A percentile compares a stretch with the other conserved stretches of the same genome.
These are phyloP conservation scores for Infundibulicybe gibba DNA, from an alignment of 768 basidiomycete species.

Conservation along the genomic window DNA sequence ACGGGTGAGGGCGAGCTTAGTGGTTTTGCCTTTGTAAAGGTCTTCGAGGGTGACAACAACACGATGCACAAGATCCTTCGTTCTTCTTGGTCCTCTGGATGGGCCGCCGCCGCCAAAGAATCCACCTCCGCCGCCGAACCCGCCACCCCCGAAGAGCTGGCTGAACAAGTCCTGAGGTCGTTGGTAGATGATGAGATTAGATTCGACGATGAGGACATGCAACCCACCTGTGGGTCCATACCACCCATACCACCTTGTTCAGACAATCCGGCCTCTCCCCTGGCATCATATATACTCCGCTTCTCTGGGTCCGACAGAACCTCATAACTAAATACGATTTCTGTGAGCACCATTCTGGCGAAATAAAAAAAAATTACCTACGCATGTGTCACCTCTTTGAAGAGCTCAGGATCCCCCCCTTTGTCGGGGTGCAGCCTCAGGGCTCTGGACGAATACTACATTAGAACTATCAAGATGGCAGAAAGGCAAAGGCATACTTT, in stretches of 20 bases:
- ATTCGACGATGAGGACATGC: background rate
- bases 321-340: slow-evolving; percentile 64
- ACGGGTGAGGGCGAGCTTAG: slow-evolving; percentile 94
- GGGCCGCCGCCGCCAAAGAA: slow-evolving; percentile 61
- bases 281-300: slow-evolving; percentile 79
- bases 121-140: slow-evolving; percentile 66
- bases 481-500: slow-evolving; percentile 47
- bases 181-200: slow-evolving; percentile 1
- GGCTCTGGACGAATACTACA: slow-evolving; percentile 46
- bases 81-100: slow-evolving; percentile 79
- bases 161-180: slow-evolving; percentile 83
- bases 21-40: slow-evolving; percentile 97
- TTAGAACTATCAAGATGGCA: slow-evolving; percentile 4
- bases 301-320: slow-evolving; percentile 86
- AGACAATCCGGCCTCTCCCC: slow-evolving; percentile 88
- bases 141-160: slow-evolving; percentile 84
- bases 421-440: slow-evolving; percentile 88
- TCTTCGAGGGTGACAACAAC: slow-evolving; percentile 97
- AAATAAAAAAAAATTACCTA: slow-evolving; percentile 37
- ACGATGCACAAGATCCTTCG: slow-evolving; percentile 97
- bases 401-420: slow-evolving; percentile 93
- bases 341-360: slow-evolving; percentile 1
- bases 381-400: slow-evolving; percentile 98
- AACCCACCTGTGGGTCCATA: slow-evolving; percentile 89
- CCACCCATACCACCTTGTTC: slow-evolving; percentile 89